Evolutionary conservation across 2,329 filamentous ascomycete genomes (phyloP), one percentile per base, ranked within the genome.

Genomic region (Trichoderma harzianum): DNA sequence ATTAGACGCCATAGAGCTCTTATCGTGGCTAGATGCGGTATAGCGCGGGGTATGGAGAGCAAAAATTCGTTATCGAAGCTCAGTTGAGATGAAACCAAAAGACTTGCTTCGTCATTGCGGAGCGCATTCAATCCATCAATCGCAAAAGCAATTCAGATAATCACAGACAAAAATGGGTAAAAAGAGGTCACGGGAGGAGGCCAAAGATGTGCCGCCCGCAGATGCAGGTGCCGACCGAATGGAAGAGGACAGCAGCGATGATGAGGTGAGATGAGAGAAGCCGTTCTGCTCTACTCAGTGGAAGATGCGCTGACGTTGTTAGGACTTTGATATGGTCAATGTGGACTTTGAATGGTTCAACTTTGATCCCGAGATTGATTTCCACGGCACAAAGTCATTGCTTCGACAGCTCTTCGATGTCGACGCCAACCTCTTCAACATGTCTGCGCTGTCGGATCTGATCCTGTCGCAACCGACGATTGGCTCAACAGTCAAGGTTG

Each of bases 291-390:
- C 14, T 28, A 16, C 7, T n/a, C 39, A n/a, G 39, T 51, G 12
- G 32, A 21, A 43, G 24, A 8, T 32, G 39, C 47, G 66, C 70
- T 75, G 47, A 75, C 69, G 57, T 28, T 30, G 43, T 7, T 69
- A 97, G 93, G 93, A 97, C 78, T 92, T 94, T 78, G 93, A 97
- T 79, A 92, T 95, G 81, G 90, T 99, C 75, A 92, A 98, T 79
- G 94, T 98, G 72, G 95, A 98, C 75, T 99, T 99, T 78, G 96
- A 99, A 84, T 98, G 94, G 93, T 99, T 98, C 85, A 97, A 98
- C 83, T 97, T 95, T 74, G 92, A 96, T 77, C 87, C 93, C 2
- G 90, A 92, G 8, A 88, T 97, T 77, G 96, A 99, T 82, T 98
- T 98, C 82, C 95, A 98, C 83, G 96, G 96, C 72, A 89, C 97